Evolutionary conservation across 2,329 filamentous ascomycete genomes (phyloP), one percentile per base, ranked within the genome.

Genomic region (Cadophora malorum): DNA sequence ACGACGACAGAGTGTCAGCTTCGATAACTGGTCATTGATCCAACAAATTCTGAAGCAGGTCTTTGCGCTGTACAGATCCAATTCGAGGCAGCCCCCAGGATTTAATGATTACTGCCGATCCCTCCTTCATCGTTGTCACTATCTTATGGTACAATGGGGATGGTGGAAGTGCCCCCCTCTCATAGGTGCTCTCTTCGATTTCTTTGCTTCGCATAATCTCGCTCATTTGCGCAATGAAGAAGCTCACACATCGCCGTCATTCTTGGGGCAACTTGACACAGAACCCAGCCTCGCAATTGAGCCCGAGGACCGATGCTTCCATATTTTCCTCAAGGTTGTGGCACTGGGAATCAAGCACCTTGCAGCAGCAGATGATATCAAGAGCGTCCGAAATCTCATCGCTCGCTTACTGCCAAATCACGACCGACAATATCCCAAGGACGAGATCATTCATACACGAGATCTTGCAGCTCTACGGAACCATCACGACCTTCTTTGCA

Each of bases 101-200:
- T 90, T 91, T 80, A 91, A 90, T 71, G 85, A 86, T 68, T 91
- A 91, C 73, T 89, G 86, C 68, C 83, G 85, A 21, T 84, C 86
- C 6, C 75, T 89, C 4, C 79, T 90, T 38, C 82, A 82, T 21
- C 85, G 89, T 35, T 91, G 89, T 69, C 84, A 90, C 74, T 85
- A 86, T 74, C 81, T 91, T 10, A 85, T 90, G 58, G 80, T 84
- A 67, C 84, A 88, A 76, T 91, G 89, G 89, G 87, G 87, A 4
- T 91, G 89, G 89, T 81, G 81, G 47, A 86, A 84, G 72, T 85
- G 84, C 58, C 79, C 82, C 12, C 58, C 73, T 14, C 82, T 90
- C 16, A 80, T 90, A 38, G 87, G 88, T 1, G 81, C 84, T 1
- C 84, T 91, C 2, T 91, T 91, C 70, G 88, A 91, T 76, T 91